Evolutionary conservation across 2,329 filamentous ascomycete genomes (phyloP).

Genomic region (Colletotrichum truncatum): DNA sequence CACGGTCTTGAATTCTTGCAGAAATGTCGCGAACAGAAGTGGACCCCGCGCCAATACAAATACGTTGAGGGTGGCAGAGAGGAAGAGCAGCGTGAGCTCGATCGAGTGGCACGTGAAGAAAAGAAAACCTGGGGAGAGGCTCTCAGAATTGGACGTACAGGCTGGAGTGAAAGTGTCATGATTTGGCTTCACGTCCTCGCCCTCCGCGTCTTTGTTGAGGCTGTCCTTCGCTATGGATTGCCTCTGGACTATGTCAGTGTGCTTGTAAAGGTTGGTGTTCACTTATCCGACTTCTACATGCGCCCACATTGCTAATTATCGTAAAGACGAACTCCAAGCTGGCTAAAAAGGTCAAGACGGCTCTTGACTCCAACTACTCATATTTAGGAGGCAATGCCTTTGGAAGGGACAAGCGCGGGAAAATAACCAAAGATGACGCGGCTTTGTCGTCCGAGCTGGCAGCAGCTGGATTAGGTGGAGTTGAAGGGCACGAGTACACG

Average conservation of each 20-base stretch:
- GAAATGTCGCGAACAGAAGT: conserved; percentile 91
- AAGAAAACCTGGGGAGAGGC: conserved; percentile 94
- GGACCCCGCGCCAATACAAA: conserved; percentile 94
- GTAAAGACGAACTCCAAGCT: conserved; percentile 84
- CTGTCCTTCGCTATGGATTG: conserved; percentile 93
- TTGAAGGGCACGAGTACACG: conserved; percentile 86
- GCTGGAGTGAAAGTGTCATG: conserved; percentile 96
- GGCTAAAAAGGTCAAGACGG: conserved; percentile 79
- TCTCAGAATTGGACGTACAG: conserved; percentile 85
- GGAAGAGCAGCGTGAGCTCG: conserved; percentile 87
- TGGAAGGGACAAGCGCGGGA: conserved; percentile 91
- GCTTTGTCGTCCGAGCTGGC: conserved; percentile 84
- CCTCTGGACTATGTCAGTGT: conserved; percentile 90
- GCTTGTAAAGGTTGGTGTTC: conserved; percentile 78
- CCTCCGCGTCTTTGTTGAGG: conserved; percentile 95
- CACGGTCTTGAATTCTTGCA: conserved; percentile 86
- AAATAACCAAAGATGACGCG: conserved; percentile 89
- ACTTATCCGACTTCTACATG: neutral
- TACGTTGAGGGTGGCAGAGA: conserved; percentile 90
- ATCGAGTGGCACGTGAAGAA: conserved; percentile 84
- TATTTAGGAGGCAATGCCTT: conserved; percentile 96
- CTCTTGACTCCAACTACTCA: conserved; percentile 85
- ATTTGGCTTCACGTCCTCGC: conserved; percentile 94
- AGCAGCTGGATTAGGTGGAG: conserved; percentile 72
- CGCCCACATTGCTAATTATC: neutral